phyloP scores from a whole-genome alignment of 1,284 basidiomycete genomes.

The Mycena citricolor region DNA sequence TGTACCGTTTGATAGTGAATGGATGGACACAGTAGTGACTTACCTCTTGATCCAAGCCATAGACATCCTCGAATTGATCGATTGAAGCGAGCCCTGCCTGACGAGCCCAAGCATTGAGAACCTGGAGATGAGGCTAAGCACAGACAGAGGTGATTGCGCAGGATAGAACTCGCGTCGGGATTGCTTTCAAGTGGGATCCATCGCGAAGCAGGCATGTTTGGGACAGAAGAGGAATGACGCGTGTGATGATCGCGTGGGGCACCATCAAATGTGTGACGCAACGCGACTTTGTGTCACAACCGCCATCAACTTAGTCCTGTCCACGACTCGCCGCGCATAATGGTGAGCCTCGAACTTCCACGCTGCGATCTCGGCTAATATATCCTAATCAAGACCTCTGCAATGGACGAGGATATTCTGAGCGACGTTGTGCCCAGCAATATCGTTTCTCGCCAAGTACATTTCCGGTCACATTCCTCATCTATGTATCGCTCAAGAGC shows the following conservation, averaged over 20 bases:
- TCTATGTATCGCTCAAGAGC: slow-evolving; percentile 17
- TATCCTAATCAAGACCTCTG: slow-evolving; percentile 5
- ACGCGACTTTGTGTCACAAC: too few species aligned
- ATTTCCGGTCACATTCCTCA: too few species aligned
- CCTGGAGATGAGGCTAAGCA: slow-evolving; percentile 40
- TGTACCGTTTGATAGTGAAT: background rate
- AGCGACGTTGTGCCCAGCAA: slow-evolving; percentile 82
- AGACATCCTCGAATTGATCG: slow-evolving; percentile 77
- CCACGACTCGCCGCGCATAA: background rate
- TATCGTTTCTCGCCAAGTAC: slow-evolving; percentile 77
- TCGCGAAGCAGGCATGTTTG: slow-evolving; percentile 11
- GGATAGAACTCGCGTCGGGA: too few species aligned
- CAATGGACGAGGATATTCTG: slow-evolving; percentile 72
- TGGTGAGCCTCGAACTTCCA: background rate
- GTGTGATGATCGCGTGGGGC: background rate
- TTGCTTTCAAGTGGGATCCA: slow-evolving; percentile 82
- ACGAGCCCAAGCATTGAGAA: slow-evolving; percentile 71
- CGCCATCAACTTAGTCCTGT: too few species aligned
- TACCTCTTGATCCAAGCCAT: slow-evolving; percentile 76
- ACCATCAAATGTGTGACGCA: background rate
- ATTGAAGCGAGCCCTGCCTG: slow-evolving; percentile 68
- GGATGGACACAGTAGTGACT: background rate
- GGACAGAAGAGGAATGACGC: too few species aligned
- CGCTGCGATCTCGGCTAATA: background rate
- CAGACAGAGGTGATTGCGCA: too few species aligned